Evolutionary conservation across 495 filamentous ascomycete genomes (phyloP), one percentile per base, ranked within the genome.

Genomic region (Friedmanniomyces endolithicus): DNA sequence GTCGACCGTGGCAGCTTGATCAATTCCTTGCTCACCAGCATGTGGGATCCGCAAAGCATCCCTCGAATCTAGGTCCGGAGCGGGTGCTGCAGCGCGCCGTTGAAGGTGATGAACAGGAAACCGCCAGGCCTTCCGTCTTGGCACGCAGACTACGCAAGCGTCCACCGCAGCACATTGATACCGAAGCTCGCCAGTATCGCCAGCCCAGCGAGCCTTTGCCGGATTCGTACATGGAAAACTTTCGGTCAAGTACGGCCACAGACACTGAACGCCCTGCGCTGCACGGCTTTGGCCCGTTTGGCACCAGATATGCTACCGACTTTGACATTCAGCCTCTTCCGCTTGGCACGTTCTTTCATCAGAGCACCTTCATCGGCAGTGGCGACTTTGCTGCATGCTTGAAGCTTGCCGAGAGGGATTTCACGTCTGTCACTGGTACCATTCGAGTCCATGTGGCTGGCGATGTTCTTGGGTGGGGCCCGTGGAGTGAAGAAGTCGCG

Each of bases 351-450:
- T 92, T 76, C 66, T 92, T 94, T 60, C 86, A 90, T 60, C 72
- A 83, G 60, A 76, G 68, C 47, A 89, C 88, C 11, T 76, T 94
- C 48, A 74, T 94, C 48, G 88, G 89, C 16, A 82, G 80, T 60
- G 86, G 85, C 0, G 75, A 78, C 22, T 74, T 94, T 48, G 63
- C 37, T 6, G 53, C 48, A 22, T 49, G 51, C 24, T 48, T 72
- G 0, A 53, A 40, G 20, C 37, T 57, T 11, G 23, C 7, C 63
- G 35, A 75, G 71, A 48, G 80, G 74, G 11, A 65, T 80, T 11
- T 68, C 72, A 62, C 59, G 52, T 31, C 66, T 49, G 20, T 56
- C 56, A 43, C 60, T 50, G 27, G 64, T 60, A 52, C 71, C 16
- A 60, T 62, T 31, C 56, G 31, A n/a, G 59, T 67, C 3, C 24